These are phyloP conservation scores for Fusarium fujikuroi DNA, from an alignment of 2,329 filamentous ascomycete species.

Conservation along the genomic window DNA sequence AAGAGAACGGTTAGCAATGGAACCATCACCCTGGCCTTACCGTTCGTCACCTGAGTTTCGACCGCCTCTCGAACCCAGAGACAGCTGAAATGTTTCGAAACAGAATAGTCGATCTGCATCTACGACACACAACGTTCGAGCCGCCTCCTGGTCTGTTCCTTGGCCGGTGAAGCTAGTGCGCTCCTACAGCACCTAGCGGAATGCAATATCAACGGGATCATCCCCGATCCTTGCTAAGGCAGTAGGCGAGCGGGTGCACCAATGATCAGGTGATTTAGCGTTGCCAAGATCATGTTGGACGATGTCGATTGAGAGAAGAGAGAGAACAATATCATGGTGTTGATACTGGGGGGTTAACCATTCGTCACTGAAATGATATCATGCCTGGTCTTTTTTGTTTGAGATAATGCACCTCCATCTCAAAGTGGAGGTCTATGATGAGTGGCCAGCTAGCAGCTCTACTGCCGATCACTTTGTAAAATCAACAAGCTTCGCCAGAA, in stretches of 20 bases:
- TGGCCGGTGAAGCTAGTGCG: conserved; percentile 36
- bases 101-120: conserved; percentile 23
- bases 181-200: conserved; percentile 33
- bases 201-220: conserved; percentile 41
- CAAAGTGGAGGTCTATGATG: not conserved
- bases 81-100: conserved; percentile 1
- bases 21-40: not conserved
- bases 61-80: not conserved
- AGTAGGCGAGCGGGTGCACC: conserved; percentile 34
- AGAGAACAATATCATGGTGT: not conserved
- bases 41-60: not conserved
- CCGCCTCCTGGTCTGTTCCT: conserved; percentile 33
- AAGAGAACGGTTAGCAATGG: not conserved
- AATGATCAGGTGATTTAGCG: conserved; percentile 47
- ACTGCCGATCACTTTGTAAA: not conserved
- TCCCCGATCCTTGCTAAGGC: conserved; percentile 42
- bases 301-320: conserved; percentile 15
- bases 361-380: not conserved
- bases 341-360: not conserved
- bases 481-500: not conserved
- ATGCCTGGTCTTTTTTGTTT: not conserved
- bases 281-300: conserved; percentile 5
- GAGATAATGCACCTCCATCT: not conserved
- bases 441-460: not conserved
- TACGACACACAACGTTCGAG: conserved; percentile 23